Conservation (phyloP, 1,284 basidiomycete species). For the Vanrija sp. region DNA sequence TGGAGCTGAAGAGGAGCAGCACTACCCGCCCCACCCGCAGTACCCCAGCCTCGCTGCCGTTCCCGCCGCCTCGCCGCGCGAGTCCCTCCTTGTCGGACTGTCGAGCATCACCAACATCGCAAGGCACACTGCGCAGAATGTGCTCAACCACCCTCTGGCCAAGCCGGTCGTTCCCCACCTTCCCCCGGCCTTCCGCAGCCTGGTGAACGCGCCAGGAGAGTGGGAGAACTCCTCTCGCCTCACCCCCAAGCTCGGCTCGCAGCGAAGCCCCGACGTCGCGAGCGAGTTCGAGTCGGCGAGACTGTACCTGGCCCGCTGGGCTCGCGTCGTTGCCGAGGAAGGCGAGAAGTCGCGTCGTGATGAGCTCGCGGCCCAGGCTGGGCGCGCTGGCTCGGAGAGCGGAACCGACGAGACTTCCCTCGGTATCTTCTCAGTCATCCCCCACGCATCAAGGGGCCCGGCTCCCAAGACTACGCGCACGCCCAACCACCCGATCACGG, state of each 20-base stretch:
- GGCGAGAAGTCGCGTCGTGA: conserved; percentile 76
- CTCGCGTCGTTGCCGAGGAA: conserved; percentile 85
- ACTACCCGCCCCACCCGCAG: conserved; percentile 56
- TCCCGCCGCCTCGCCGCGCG: conserved; percentile 29
- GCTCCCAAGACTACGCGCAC: conserved; percentile 42
- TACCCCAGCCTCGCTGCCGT: conserved; percentile 27
- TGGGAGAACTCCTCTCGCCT: conserved; percentile 55
- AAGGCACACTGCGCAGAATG: conserved; percentile 81
- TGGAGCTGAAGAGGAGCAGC: conserved; percentile 19
- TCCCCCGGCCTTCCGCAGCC: conserved; percentile 79
- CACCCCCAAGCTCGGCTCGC: conserved; percentile 57
- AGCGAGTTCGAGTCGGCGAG: conserved; percentile 90
- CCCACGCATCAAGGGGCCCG: conserved; percentile 33
- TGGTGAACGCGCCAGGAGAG: conserved; percentile 73
- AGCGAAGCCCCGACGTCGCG: conserved; percentile 44
- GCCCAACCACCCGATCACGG: conserved; percentile 43
- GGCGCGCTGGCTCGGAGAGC: conserved; percentile 14
- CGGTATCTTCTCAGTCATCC: conserved; percentile 80
- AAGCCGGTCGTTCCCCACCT: conserved; percentile 91
- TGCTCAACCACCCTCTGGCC: conserved; percentile 86
- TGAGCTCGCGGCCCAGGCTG: conserved; percentile 55
- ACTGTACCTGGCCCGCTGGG: conserved; percentile 96
- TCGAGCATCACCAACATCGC: conserved; percentile 85
- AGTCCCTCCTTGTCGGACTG: conserved; percentile 64
- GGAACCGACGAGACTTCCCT: conserved; percentile 63